Base-by-base conservation (phyloP, 2,329 filamentous ascomycete species). In the Ploettnerulaceae sp. region DNA sequence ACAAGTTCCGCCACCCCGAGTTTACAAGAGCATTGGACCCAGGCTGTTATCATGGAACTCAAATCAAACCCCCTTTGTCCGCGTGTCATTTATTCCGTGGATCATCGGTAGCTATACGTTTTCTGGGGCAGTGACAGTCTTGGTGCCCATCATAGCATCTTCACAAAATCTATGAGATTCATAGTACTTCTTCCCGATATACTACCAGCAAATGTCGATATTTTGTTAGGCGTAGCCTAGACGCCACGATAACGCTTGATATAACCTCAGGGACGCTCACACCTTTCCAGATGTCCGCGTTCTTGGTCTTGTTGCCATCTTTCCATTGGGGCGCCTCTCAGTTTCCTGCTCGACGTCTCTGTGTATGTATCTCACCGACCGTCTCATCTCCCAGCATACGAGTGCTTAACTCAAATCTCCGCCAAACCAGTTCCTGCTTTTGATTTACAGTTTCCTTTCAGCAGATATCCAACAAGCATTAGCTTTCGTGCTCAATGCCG, bases 361-460 rank as follows among this genome's bases (percentile, higher is more conserved):
- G 1, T 67, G 73, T 32, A 24, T 66, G 15, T 57, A 69, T 18
- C 64, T 76, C 25, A 66, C 61, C 26, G 74, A 68, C 52, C 56
- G 57, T 22, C 49, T 64, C 3, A 50, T 64, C 17, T 45, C 53
- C 25, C 63, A 60, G 61, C 53, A 44, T 18, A 46, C 39, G 8
- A 52, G 53, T 12, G 36, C 41, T 1, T 44, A 31, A 14, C 18
- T 37, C 5, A 45, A 55, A 15, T 32, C 42, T 15, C 66, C 69
- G 5, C 73, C 73, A 0, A 86, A 85, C 54, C 83, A 86, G 62
- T 84, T 86, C 57, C 71, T 86, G 21, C 69, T 86, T 0, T 70
- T 87, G 4, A 82, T 86, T 48, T 77, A 84, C 61, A 86, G 86
- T 60, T 72, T 87, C 0, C 68, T 87, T 4, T 65, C 84, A 17